Base-by-base conservation (phyloP, 208 protist species). In the Phytomonas serpens region DNA sequence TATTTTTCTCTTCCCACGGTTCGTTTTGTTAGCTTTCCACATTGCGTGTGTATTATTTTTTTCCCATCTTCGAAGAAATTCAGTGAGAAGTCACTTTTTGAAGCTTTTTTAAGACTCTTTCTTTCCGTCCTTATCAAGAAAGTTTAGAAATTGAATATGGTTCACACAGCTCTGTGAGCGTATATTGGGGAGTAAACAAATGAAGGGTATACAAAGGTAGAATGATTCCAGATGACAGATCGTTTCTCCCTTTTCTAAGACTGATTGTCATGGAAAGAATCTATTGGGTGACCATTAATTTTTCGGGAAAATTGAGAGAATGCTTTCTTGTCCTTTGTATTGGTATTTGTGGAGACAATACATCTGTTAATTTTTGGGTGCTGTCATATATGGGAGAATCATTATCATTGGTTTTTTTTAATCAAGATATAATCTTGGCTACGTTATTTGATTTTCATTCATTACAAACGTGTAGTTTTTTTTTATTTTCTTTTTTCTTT, bases 91-190 rank as follows among this genome's bases (percentile, higher is more conserved):
- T 42, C 62, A 14, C 16, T 72, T 57, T 31, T 72, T 69, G 23
- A 40, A 68, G 11, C 71, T 69, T 72, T 16, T 37, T 52, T 19
- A 30, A 40, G 11, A 37, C 23, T 68, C 69, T 13, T 72, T 32
- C 69, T 68, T 69, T 51, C n/a, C 36, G 23, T 68, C 67, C 32
- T 68, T 69, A 52, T 73, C 32, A 42, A 23, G 34, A 42, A 65
- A 65, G 62, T 23, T 65, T 23, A 23, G 14, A 47, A 47, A 3
- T 47, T 47, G 7, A 1, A 47, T 47, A 47, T 47, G 40, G 16
- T 47, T 47, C 14, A 11, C 40, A 47, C 40, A 11, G 40, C 40
- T 19, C 14, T 47, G 40, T 47, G 40, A 19, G 14, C 40, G 7
- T 19, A 19, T 11, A 10, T 47, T 47, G 40, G 14, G 14, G 40